phyloP scores from a whole-genome alignment of 257 asterid genomes.

The Catharanthus roseus region DNA sequence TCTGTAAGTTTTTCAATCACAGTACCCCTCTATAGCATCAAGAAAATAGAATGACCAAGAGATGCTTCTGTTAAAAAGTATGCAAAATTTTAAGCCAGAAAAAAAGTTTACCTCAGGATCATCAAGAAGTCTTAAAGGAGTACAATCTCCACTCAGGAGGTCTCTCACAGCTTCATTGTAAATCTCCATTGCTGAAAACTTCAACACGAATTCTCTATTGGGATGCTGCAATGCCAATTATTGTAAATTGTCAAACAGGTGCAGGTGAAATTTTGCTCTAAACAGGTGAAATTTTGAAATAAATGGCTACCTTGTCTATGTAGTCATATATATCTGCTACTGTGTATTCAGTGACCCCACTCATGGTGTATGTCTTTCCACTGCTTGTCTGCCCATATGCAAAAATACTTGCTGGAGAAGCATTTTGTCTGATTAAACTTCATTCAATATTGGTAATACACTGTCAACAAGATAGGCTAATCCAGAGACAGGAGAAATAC shows the following conservation, averaged over 20 bases:
- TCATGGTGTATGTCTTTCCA: slow-evolving; percentile 65
- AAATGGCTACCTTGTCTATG: slow-evolving; percentile 28
- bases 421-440: slow-evolving; percentile 4
- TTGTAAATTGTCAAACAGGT: not conserved
- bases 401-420: slow-evolving; percentile 58
- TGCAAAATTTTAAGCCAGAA: not conserved
- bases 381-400: slow-evolving; percentile 77
- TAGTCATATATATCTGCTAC: slow-evolving; percentile 48
- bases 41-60: not conserved
- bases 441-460: not conserved
- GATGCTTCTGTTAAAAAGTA: not conserved
- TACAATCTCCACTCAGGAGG: slow-evolving; percentile 54
- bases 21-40: slow-evolving; percentile 64
- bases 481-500: slow-evolving; percentile 18
- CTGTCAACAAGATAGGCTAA: not conserved
- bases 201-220: slow-evolving; percentile 47
- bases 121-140: slow-evolving; percentile 80
- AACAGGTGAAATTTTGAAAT: not conserved
- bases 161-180: slow-evolving; percentile 90
- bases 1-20: slow-evolving; percentile 78
- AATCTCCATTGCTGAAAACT: slow-evolving; percentile 94
- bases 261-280: not conserved
- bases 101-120: slow-evolving; percentile 70
- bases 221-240: slow-evolving; percentile 21
- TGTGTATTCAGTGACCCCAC: slow-evolving; percentile 44